Percentiles rank a stretch among this genome's conserved stretches.
Evolutionary conservation across 108 stramenopile genomes (phyloP).

Genomic region (Nitzschia sp.): DNA sequence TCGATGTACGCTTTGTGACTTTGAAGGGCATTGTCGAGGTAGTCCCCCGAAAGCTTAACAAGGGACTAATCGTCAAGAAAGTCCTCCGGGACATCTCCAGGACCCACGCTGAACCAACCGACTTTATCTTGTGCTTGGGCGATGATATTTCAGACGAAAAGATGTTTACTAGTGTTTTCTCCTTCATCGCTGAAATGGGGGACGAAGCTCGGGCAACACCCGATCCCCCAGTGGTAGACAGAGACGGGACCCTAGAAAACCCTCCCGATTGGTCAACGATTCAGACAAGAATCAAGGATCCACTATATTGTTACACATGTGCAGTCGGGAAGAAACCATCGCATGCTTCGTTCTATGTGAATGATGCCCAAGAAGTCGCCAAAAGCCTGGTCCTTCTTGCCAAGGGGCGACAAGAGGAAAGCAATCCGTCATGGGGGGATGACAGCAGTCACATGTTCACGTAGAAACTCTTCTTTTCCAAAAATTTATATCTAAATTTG

Average conservation of each 20-base stretch:
- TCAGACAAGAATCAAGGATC: conserved; percentile 22
- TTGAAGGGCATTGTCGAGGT: conserved; percentile 90
- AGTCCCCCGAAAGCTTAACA: conserved; percentile 81
- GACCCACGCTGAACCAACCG: conserved; percentile 48
- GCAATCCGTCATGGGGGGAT: neutral
- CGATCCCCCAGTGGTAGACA: conserved; percentile 52
- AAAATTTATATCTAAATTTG: no score
- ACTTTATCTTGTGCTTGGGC: conserved; percentile 93
- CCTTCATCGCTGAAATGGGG: conserved; percentile 74
- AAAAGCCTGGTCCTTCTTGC: conserved; percentile 63
- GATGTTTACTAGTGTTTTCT: conserved; percentile 92
- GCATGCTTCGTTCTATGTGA: conserved; percentile 82
- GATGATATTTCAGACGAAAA: conserved; percentile 96
- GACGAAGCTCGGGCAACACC: conserved; percentile 43
- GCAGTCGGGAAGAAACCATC: conserved; percentile 88
- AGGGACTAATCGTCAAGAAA: conserved; percentile 87
- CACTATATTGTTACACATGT: conserved; percentile 68
- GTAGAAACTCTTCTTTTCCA: neutral
- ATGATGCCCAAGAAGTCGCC: conserved; percentile 78
- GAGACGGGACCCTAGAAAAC: conserved; percentile 36
- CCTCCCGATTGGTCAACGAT: conserved; percentile 13
- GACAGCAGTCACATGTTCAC: conserved; percentile 3
- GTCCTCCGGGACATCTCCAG: conserved; percentile 67
- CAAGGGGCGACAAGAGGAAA: conserved; percentile 3
- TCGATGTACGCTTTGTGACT: conserved; percentile 93